phyloP scores from a whole-genome alignment of 257 asterid species.

The Paraleonurus japonicus region DNA sequence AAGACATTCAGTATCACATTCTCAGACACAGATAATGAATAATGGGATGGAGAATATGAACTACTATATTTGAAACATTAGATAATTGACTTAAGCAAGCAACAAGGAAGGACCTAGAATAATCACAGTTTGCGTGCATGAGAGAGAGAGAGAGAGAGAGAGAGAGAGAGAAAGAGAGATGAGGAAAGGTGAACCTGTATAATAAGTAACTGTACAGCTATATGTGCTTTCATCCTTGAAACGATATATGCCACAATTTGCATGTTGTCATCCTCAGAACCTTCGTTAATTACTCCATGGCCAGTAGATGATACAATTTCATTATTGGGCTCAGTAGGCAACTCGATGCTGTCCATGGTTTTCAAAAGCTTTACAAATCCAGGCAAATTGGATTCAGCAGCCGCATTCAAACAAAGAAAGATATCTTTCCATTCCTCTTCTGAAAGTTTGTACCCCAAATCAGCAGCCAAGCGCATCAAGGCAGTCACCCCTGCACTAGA shows the following conservation, averaged over 20 bases:
- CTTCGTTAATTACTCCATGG: conserved; percentile 38
- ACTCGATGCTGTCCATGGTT: conserved; percentile 61
- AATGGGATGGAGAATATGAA: neutral
- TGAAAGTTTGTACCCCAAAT: conserved; percentile 51
- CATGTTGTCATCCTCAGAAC: conserved; percentile 60
- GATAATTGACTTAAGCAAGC: neutral
- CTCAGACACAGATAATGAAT: neutral
- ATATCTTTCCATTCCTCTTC: conserved; percentile 75
- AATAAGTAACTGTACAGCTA: conserved; percentile 66
- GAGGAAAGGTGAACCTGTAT: conserved; percentile 52
- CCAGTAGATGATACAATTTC: conserved; percentile 52
- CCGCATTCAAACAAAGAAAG: conserved; percentile 63
- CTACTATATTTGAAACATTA: neutral
- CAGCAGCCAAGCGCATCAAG: conserved; percentile 69
- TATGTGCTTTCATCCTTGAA: conserved; percentile 80
- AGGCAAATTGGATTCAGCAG: conserved; percentile 59
- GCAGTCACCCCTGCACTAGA: conserved; percentile 80
- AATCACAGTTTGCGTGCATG: neutral
- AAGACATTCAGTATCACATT: no score
- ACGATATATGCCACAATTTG: conserved; percentile 68
- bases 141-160: neutral
- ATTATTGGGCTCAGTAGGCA: conserved; percentile 45
- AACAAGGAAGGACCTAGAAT: neutral
- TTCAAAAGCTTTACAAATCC: conserved; percentile 64
- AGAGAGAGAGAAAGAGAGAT: conserved; percentile 6